Percentiles rank a stretch among this genome's conserved stretches.
Conservation (phyloP, 108 stramenopile genomes). For the Discostella stelligeroides region DNA sequence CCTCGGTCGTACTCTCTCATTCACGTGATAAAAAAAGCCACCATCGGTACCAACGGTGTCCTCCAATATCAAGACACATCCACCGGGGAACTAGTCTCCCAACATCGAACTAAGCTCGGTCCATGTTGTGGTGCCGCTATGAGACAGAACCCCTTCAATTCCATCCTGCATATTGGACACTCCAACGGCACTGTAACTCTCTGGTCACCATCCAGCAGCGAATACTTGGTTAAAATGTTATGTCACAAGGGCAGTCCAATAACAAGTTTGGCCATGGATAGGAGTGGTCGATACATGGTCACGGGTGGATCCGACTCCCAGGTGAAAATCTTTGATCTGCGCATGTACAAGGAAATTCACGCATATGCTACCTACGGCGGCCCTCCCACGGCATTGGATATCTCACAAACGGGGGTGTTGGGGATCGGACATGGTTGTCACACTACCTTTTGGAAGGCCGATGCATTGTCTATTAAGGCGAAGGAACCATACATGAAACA, state of each 20-base stretch:
- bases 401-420: constrained; percentile 91
- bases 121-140: constrained; percentile 63
- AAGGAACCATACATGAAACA: constrained; percentile 94
- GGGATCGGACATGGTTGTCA: constrained; percentile 87
- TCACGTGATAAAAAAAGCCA: constrained; percentile 38
- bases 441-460: constrained; percentile 88
- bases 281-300: constrained; percentile 84
- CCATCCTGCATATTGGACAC: constrained; percentile 93
- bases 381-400: constrained; percentile 78
- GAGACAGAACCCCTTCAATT: constrained; percentile 93
- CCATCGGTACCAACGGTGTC: constrained; percentile 82
- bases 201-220: constrained; percentile 90
- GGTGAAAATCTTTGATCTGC: constrained; percentile 95
- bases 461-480: constrained; percentile 72
- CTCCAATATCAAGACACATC: constrained; percentile 96
- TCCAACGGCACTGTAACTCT: constrained; percentile 96
- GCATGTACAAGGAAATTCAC: constrained; percentile 76
- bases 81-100: constrained; percentile 89
- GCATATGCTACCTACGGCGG: constrained; percentile 69
- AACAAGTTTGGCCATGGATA: constrained; percentile 82
- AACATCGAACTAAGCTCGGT: constrained; percentile 85
- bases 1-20: no score
- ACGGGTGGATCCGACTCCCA: constrained; percentile 87
- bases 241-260: constrained; percentile 89
- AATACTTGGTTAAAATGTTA: constrained; percentile 90